Conservation (phyloP, 78 protist species). For the Blattamonas nauphoetae region DNA sequence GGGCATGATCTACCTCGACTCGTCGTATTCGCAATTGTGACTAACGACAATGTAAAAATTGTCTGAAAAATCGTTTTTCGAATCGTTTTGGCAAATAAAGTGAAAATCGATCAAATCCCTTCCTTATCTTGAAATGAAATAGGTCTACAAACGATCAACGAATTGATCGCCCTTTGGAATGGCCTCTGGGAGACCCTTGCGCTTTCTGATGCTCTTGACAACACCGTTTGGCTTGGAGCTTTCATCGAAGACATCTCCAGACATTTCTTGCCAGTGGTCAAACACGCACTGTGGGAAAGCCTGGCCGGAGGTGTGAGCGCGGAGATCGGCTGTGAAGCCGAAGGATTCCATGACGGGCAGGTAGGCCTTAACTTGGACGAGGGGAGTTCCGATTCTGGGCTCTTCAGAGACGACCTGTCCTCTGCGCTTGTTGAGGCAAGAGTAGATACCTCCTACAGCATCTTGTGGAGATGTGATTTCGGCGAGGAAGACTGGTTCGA, state of each 20-base stretch:
- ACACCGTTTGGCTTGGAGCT: slow-evolving; percentile 34
- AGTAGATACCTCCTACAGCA: slow-evolving; percentile 84
- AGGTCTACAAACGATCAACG: too few relatives aligned
- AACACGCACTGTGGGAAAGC: slow-evolving; percentile 98
- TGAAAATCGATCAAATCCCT: too few relatives aligned
- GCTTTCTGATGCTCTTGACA: slow-evolving; percentile 58
- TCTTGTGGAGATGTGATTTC: slow-evolving; percentile 70
- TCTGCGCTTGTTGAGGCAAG: slow-evolving; percentile 71
- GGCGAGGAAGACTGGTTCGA: slow-evolving; percentile 87
- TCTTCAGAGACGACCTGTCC: slow-evolving; percentile 82
- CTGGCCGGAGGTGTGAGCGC: slow-evolving; percentile 91
- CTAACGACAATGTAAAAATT: too few relatives aligned
- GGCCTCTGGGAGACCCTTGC: slow-evolving; percentile 82
- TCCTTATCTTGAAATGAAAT: too few relatives aligned
- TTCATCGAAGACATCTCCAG: slow-evolving; percentile 59
- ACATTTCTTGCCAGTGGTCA: too few relatives aligned
- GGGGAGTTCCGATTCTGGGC: slow-evolving; percentile 71
- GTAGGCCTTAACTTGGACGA: slow-evolving; percentile 68
- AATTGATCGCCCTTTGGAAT: slow-evolving; percentile 20
- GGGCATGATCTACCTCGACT: too few relatives aligned
- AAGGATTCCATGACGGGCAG: slow-evolving; percentile 97
- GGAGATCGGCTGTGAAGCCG: slow-evolving; percentile 95
- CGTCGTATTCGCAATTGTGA: too few relatives aligned
- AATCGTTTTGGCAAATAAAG: too few relatives aligned
- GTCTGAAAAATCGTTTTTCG: too few relatives aligned